Percentiles rank a stretch among this genome's conserved stretches.
Evolutionary conservation across 2,329 filamentous ascomycete species (phyloP).

Genomic region (Sporothrix globosa): DNA sequence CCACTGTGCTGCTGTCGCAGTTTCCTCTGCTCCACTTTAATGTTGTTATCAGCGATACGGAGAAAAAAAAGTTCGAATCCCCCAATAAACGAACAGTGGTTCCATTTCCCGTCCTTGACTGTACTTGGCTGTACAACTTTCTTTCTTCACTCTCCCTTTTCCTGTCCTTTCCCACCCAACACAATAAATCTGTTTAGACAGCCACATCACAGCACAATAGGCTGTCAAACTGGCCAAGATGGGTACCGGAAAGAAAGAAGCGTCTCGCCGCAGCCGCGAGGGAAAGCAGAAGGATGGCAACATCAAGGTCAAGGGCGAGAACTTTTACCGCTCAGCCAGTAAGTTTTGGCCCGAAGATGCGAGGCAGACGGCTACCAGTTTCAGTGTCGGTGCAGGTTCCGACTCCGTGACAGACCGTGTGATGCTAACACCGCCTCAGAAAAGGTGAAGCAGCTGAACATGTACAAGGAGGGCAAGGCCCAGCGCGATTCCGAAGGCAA

Average conservation of each 20-base stretch:
- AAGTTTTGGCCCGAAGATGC: slow-evolving; percentile 13
- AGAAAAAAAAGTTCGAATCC: slow-evolving; percentile 31
- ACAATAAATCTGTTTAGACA: slow-evolving; percentile 23
- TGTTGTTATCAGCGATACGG: slow-evolving; percentile 36
- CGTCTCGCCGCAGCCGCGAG: slow-evolving; percentile 77
- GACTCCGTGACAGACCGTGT: no score
- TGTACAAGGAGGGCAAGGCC: slow-evolving; percentile 75
- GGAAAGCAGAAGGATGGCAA: slow-evolving; percentile 87
- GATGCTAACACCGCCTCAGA: slow-evolving; percentile 31
- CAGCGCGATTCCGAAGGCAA: slow-evolving; percentile 81
- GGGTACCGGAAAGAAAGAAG: slow-evolving; percentile 75
- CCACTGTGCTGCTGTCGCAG: slow-evolving; percentile 19
- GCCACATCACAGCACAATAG: background rate
- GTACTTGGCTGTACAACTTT: no score
- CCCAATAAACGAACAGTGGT: slow-evolving; percentile 10
- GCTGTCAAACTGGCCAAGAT: slow-evolving; percentile 31
- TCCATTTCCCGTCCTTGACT: slow-evolving; percentile 24
- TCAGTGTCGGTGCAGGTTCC: no score
- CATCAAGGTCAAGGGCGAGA: slow-evolving; percentile 93
- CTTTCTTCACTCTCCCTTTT: slow-evolving; percentile 26
- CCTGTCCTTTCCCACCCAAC: slow-evolving; percentile 24
- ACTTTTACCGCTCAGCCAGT: slow-evolving; percentile 75
- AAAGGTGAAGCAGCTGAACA: slow-evolving; percentile 63
- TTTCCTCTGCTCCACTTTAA: slow-evolving; percentile 30
- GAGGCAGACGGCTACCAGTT: background rate